Conservation (phyloP, 2,329 filamentous ascomycete genomes). For the Aspergillus viridinutans region DNA sequence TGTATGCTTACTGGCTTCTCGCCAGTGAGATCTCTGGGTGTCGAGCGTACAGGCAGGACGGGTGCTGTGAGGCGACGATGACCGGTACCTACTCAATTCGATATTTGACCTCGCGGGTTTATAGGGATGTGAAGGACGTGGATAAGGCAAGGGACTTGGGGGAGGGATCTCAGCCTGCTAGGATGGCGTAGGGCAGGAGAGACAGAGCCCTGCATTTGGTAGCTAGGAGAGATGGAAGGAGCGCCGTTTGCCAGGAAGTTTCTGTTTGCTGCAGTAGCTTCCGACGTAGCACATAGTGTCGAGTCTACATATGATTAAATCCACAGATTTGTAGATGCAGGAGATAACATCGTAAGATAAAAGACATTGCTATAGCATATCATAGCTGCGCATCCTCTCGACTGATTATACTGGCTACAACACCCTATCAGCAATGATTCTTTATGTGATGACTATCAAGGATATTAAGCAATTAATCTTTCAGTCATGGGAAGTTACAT, state of each 20-base stretch:
- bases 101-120: neutral
- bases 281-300: neutral
- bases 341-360: neutral
- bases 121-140: neutral
- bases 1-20: conserved; percentile 3
- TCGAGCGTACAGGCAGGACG: neutral
- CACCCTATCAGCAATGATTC: no score
- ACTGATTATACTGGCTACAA: neutral
- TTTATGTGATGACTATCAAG: no score
- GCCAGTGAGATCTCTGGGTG: neutral
- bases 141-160: neutral
- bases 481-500: no score
- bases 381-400: neutral
- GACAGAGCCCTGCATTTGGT: neutral
- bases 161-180: neutral
- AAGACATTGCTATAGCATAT: neutral
- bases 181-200: neutral
- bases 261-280: neutral
- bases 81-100: neutral
- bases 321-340: neutral
- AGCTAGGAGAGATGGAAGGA: neutral
- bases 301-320: neutral
- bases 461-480: neutral
- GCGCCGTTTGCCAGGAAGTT: neutral
- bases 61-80: neutral